phyloP scores from a whole-genome alignment of 441 rosid genomes.

The Populus hybrid region DNA sequence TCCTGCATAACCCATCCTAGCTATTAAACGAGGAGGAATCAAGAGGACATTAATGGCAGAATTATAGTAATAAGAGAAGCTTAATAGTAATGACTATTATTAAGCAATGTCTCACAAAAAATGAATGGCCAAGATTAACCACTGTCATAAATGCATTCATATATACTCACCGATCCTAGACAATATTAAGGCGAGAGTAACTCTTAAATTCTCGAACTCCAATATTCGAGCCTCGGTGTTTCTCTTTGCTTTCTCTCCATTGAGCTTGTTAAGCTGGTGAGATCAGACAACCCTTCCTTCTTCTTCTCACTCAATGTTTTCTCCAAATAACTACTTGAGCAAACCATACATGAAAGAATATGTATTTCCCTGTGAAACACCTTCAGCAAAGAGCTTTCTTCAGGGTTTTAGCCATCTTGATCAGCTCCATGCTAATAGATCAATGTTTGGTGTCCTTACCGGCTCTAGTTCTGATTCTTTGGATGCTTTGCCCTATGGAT shows the following conservation, averaged over 20 bases:
- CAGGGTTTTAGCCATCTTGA: not conserved
- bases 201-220: not conserved
- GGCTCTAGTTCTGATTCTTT: not conserved
- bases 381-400: not conserved
- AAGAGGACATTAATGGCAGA: not conserved
- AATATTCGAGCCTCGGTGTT: not conserved
- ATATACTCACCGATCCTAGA: not conserved
- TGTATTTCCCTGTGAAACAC: not conserved
- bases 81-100: not conserved
- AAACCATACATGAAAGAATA: not conserved
- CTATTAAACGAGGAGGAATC: not conserved
- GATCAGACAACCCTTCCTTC: not conserved
- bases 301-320: not conserved
- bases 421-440: not conserved
- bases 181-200: not conserved
- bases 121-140: not conserved
- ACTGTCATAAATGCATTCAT: not conserved
- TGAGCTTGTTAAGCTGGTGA: not conserved
- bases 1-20: not conserved
- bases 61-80: not conserved
- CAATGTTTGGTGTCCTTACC: not conserved
- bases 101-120: not conserved
- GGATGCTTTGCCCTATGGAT: not conserved
- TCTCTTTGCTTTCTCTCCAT: not conserved
- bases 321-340: not conserved